These are phyloP conservation scores for Phycomyces nitens DNA, from an alignment of 192 early-diverging fungal genomes.

Conservation along the genomic window DNA sequence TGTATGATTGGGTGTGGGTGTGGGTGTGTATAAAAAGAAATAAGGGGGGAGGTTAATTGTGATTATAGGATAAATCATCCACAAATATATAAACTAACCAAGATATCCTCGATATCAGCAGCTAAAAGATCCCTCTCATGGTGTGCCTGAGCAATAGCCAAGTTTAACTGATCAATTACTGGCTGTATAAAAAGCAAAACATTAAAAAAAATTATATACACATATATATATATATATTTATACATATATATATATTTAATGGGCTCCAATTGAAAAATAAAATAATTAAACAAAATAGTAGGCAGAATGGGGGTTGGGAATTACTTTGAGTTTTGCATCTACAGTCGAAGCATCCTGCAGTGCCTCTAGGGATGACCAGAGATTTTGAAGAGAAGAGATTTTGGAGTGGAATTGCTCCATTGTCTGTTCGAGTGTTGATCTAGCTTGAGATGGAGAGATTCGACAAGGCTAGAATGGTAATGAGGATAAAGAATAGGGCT, in stretches of 20 bases:
- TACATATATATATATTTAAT: too few relatives aligned
- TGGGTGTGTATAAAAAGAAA: too few relatives aligned
- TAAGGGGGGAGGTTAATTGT: too few relatives aligned
- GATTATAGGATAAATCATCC: neutral
- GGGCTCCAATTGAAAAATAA: too few relatives aligned
- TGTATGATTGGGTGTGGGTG: too few relatives aligned
- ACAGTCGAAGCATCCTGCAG: constrained; percentile 1
- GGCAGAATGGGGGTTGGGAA: neutral
- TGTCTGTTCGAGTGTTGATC: neutral
- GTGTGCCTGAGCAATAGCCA: constrained; percentile 30
- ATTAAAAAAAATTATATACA: too few relatives aligned
- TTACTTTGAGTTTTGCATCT: constrained; percentile 14
- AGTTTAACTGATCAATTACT: constrained; percentile 43
- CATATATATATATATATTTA: too few relatives aligned
- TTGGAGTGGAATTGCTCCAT: constrained; percentile 13
- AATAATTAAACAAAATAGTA: constrained; percentile 1
- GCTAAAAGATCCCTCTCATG: constrained; percentile 35
- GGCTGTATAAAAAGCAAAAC: constrained; percentile 25
- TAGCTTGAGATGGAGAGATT: too few relatives aligned
- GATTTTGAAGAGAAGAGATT: constrained; percentile 3
- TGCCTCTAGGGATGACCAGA: constrained; percentile 13
- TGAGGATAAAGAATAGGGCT: neutral
- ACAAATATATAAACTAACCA: constrained; percentile 34
- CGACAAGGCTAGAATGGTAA: neutral
- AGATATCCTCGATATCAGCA: constrained; percentile 49